These are phyloP conservation scores for Catharanthus roseus DNA, from an alignment of 257 asterid species.

Conservation along the genomic window DNA sequence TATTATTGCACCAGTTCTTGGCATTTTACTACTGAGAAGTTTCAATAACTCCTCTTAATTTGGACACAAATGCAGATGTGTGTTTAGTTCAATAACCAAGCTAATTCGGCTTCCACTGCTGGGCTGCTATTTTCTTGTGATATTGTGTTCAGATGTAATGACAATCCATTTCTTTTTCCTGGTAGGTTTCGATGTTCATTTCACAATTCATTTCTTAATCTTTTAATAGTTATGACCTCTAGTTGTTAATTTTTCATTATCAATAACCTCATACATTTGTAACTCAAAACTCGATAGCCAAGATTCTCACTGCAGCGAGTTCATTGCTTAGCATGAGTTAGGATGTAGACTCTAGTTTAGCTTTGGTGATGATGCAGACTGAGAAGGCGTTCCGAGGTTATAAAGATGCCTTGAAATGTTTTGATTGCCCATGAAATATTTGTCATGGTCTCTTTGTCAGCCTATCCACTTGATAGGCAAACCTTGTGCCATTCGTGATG, in stretches of 20 bases:
- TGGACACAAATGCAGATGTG: constrained; percentile 52
- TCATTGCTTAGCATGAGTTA: background rate
- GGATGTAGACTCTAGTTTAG: background rate
- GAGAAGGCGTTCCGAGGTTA: background rate
- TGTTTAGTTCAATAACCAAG: constrained; percentile 78
- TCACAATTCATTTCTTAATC: background rate
- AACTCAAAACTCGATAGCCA: background rate
- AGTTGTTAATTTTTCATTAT: background rate
- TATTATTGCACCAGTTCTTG: background rate
- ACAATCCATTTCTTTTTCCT: constrained; percentile 95
- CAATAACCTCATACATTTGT: background rate
- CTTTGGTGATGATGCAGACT: background rate
- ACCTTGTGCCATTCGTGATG: background rate
- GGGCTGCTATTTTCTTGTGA: constrained; percentile 95
- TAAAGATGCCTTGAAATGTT: no score
- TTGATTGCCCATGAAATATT: background rate
- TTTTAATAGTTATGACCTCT: no score
- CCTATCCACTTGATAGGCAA: background rate
- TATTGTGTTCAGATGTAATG: constrained; percentile 92
- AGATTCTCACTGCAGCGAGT: background rate
- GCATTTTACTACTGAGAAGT: background rate
- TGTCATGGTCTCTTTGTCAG: background rate
- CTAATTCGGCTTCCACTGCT: constrained; percentile 58
- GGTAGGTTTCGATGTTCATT: constrained; percentile 35
- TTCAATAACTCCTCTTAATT: background rate